Percentiles rank a stretch among this genome's conserved stretches.
Evolutionary conservation across 306 rosid species (phyloP).

Genomic region (Vigna angularis): DNA sequence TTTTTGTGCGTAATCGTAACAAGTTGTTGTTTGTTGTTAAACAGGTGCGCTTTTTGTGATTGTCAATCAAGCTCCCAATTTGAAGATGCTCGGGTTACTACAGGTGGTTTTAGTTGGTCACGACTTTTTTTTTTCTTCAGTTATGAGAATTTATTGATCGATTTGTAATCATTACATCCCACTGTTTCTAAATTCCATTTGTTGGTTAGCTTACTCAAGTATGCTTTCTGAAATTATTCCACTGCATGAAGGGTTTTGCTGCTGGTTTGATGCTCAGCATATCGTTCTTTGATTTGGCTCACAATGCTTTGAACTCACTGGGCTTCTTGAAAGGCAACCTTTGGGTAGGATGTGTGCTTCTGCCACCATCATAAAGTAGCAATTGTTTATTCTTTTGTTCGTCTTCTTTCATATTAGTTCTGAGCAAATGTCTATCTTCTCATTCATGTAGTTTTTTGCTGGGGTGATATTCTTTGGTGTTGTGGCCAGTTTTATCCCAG

Average conservation of each 20-base stretch:
- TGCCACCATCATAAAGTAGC: constrained; percentile 4
- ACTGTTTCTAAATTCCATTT: constrained; percentile 14
- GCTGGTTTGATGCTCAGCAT: constrained; percentile 97
- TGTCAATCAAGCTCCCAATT: constrained; percentile 75
- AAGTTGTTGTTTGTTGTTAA: constrained; percentile 40
- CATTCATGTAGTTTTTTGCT: constrained; percentile 76
- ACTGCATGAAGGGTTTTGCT: constrained; percentile 82
- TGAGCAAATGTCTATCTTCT: constrained; percentile 37
- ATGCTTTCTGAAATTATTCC: constrained; percentile 27
- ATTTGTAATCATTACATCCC: constrained; percentile 1
- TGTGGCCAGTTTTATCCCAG: constrained; percentile 85
- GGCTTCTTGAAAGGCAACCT: constrained; percentile 94
- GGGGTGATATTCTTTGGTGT: constrained; percentile 91
- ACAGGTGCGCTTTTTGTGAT: constrained; percentile 90
- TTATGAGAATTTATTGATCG: neutral
- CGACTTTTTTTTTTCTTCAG: neutral
- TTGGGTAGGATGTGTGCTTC: constrained; percentile 68
- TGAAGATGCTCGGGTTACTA: constrained; percentile 92
- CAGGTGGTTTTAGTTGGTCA: constrained; percentile 60
- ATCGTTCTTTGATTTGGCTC: constrained; percentile 98
- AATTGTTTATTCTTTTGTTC: constrained; percentile 5
- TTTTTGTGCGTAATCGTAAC: constrained; percentile 36
- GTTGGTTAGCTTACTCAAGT: neutral
- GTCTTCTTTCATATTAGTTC: constrained; percentile 11
- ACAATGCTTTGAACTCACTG: constrained; percentile 89